These are phyloP conservation scores for Chenopodium suecicum DNA, from an alignment of 148 eudicot species.

Conservation along the genomic window DNA sequence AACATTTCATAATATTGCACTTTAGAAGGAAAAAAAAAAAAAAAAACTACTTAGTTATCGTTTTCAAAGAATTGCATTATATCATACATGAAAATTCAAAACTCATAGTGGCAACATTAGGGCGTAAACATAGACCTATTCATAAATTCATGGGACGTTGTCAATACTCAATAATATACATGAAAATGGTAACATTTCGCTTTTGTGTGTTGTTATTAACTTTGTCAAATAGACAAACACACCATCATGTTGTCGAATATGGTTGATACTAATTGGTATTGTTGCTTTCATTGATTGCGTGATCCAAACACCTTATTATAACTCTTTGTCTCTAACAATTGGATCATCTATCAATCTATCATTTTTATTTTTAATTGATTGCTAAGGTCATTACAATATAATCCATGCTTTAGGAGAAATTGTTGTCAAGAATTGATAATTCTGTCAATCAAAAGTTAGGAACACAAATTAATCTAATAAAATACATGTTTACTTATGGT, in stretches of 20 bases:
- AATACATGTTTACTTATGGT: no score
- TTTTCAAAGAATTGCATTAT: no score
- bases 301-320: not conserved
- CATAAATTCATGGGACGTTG: not conserved
- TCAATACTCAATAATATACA: not conserved
- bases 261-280: not conserved
- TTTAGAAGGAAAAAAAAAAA: no score
- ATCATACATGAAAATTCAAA: no score
- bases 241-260: slow-evolving; percentile 8
- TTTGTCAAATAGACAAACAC: slow-evolving; percentile 11
- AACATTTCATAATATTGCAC: no score
- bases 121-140: not conserved
- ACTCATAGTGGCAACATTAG: not conserved
- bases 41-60: no score
- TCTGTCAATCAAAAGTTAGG: not conserved
- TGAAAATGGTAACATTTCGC: not conserved
- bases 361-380: not conserved
- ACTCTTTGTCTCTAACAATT: not conserved
- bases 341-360: not conserved
- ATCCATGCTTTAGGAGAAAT: not conserved
- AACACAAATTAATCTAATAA: not conserved
- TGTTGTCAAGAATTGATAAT: not conserved
- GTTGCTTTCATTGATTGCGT: slow-evolving; percentile 11
- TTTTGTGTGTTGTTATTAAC: not conserved
- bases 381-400: not conserved